phyloP scores from a whole-genome alignment of 1,139 yeast species.

The Sugiyamaella sp. region DNA sequence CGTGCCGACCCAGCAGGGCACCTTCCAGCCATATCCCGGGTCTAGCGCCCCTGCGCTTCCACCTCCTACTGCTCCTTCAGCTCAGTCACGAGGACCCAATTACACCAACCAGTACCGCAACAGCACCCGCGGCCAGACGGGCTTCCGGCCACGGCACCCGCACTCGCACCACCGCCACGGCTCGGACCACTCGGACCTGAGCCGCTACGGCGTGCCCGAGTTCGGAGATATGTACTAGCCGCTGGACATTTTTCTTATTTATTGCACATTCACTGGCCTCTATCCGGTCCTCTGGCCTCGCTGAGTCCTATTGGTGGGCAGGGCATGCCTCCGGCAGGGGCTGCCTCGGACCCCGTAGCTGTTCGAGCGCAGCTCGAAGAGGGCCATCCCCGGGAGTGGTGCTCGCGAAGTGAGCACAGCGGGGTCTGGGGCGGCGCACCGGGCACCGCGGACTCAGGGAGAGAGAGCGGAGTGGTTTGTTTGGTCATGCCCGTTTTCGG shows the following conservation, averaged over 20 bases:
- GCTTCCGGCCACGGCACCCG: neutral
- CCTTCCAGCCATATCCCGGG: neutral
- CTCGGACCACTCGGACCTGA: slow-evolving; percentile 10
- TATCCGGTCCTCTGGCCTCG: too few relatives aligned
- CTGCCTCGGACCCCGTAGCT: too few relatives aligned
- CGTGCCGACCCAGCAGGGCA: neutral
- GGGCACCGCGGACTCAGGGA: too few relatives aligned
- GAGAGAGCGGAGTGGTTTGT: too few relatives aligned
- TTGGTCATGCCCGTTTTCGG: too few relatives aligned
- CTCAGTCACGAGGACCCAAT: neutral
- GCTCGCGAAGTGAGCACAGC: too few relatives aligned
- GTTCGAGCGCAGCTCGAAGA: too few relatives aligned
- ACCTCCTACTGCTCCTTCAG: neutral
- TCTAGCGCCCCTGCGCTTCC: neutral
- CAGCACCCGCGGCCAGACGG: slow-evolving; percentile 5
- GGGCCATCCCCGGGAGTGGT: too few relatives aligned
- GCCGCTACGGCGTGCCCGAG: slow-evolving; percentile 14
- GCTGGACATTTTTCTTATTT: neutral
- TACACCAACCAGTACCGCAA: neutral
- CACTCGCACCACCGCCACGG: neutral
- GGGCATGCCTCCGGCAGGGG: too few relatives aligned
- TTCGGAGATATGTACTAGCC: slow-evolving; percentile 13
- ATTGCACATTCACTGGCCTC: neutral
- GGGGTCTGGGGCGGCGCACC: too few relatives aligned
- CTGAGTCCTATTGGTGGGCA: too few relatives aligned